These are phyloP conservation scores for Casuarina glauca DNA, from an alignment of 306 rosid species.

Conservation along the genomic window DNA sequence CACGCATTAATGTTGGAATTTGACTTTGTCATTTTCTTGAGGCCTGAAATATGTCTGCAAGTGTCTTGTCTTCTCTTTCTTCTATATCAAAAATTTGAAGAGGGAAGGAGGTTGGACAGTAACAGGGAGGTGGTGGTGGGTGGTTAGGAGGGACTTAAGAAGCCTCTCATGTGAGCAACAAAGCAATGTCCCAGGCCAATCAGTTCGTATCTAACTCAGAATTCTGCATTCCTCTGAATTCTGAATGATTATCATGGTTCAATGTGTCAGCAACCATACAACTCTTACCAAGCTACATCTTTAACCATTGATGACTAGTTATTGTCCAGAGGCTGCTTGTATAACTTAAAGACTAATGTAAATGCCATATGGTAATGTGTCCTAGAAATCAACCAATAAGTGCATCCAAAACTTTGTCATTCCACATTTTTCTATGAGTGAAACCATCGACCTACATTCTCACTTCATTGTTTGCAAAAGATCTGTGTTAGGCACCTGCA, in stretches of 20 bases:
- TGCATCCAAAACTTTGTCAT: neutral
- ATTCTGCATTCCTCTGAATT: neutral
- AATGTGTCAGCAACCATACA: neutral
- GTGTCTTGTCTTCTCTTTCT: neutral
- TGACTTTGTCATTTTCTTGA: neutral
- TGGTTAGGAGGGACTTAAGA: neutral
- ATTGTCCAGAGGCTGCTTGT: neutral
- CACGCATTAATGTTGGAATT: neutral
- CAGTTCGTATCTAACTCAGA: neutral
- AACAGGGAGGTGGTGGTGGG: too few relatives aligned
- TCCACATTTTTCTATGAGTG: neutral
- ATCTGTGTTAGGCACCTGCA: neutral
- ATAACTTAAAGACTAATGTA: neutral
- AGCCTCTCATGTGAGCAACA: neutral
- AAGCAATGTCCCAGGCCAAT: neutral
- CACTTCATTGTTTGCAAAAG: neutral
- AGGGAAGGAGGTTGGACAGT: too few relatives aligned
- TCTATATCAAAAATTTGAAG: neutral
- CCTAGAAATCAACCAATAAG: neutral
- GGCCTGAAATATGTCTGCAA: neutral
- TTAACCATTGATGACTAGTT: neutral
- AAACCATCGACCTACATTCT: neutral
- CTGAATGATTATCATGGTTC: neutral
- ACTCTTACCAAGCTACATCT: neutral
- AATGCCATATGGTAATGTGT: neutral